Conservation (phyloP, 2,329 filamentous ascomycete species). For the Arthrobotrys entomopaga region DNA sequence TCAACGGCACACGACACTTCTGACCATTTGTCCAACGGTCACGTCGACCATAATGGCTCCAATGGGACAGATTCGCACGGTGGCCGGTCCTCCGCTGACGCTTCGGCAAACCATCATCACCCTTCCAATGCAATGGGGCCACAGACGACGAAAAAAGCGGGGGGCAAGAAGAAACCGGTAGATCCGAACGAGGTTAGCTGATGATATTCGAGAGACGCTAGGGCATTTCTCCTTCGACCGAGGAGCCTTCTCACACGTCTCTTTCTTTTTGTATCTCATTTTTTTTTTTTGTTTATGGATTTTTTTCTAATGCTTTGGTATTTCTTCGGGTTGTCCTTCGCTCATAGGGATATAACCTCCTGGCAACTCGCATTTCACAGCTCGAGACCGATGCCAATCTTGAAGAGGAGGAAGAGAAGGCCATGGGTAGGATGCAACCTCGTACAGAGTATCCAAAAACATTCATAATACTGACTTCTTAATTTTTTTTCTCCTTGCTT, state of each 20-base stretch:
- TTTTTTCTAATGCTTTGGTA: conserved; percentile 42
- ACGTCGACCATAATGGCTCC: conserved; percentile 38
- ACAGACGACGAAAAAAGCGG: conserved; percentile 46
- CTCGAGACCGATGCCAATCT: conserved; percentile 91
- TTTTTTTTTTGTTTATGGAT: conserved; percentile 21
- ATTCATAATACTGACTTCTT: not conserved
- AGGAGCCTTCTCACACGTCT: not conserved
- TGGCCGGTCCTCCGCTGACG: conserved; percentile 33
- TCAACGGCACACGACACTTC: conserved; percentile 49
- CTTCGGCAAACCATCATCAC: conserved; percentile 29
- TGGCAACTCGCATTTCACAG: conserved; percentile 93
- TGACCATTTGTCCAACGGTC: conserved; percentile 47
- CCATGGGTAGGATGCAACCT: conserved; percentile 75
- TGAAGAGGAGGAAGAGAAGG: conserved; percentile 93
- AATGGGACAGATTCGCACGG: conserved; percentile 48
- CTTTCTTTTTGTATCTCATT: conserved; percentile 11
- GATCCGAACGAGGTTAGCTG: conserved; percentile 76
- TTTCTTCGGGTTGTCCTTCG: conserved; percentile 20
- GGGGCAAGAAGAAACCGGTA: conserved; percentile 81
- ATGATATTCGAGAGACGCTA: conserved; percentile 23
- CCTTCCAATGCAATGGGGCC: not conserved
- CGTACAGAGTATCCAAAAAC: no score
- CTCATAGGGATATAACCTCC: conserved; percentile 70
- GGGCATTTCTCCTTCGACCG: conserved; percentile 7
- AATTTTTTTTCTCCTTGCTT: conserved; percentile 18